phyloP scores from a whole-genome alignment of 768 basidiomycete genomes.

The Naganishia vaughanmartiniae region DNA sequence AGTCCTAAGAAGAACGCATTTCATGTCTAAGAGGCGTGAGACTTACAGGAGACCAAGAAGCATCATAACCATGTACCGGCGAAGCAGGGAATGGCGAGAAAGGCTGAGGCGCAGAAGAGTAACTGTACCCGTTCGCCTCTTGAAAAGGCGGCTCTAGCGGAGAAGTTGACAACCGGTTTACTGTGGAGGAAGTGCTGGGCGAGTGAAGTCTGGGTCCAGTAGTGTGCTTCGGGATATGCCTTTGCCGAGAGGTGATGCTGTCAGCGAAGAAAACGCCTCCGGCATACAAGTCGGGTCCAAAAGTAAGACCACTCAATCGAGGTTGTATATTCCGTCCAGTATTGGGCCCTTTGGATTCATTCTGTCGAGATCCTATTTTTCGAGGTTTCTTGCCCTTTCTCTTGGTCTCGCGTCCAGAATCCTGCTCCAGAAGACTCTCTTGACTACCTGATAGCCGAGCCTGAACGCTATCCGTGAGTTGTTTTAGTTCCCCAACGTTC shows the following conservation, averaged over 20 bases:
- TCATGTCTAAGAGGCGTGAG: not conserved
- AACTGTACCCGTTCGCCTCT: not conserved
- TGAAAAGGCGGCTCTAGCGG: not conserved
- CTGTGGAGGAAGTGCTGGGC: not conserved
- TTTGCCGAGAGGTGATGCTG: not conserved
- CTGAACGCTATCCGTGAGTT: not conserved
- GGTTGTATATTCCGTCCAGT: not conserved
- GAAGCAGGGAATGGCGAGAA: not conserved
- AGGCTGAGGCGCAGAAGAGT: too few species aligned
- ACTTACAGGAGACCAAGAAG: not conserved
- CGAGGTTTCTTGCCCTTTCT: not conserved
- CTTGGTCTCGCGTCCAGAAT: not conserved
- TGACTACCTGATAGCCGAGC: not conserved
- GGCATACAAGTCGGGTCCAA: not conserved
- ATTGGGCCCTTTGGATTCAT: not conserved
- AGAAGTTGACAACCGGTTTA: not conserved
- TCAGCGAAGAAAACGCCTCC: not conserved
- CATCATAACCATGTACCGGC: not conserved
- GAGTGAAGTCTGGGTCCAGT: too few species aligned
- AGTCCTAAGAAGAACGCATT: not conserved
- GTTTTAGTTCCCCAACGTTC: not conserved
- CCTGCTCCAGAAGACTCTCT: not conserved
- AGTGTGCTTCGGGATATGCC: not conserved
- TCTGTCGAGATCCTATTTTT: not conserved
- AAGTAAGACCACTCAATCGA: not conserved